Percentiles rank a stretch among this genome's conserved stretches.
Evolutionary conservation across 129 eudicot genomes (phyloP).

Genomic region (Arctium minus): DNA sequence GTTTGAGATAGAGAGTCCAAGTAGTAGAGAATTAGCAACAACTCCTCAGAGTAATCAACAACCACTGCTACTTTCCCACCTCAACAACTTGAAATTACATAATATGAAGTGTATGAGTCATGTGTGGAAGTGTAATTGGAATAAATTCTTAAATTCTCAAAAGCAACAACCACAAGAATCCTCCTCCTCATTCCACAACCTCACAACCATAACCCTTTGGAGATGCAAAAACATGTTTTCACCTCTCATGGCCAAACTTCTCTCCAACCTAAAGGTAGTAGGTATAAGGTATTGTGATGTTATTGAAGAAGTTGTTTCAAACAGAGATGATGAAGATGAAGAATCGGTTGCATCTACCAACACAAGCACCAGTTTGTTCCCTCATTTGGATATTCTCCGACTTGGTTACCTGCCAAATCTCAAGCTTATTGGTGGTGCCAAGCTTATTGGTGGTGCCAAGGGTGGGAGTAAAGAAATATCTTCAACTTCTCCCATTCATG

Average conservation of each 20-base stretch:
- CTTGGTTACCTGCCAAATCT: neutral
- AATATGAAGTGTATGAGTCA: neutral
- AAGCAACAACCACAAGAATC: neutral
- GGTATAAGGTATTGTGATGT: neutral
- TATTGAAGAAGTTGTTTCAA: slow-evolving; percentile 11
- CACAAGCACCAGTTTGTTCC: neutral
- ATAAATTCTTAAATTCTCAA: neutral
- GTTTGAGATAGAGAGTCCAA: too few relatives aligned
- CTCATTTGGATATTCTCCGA: neutral
- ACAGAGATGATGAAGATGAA: neutral
- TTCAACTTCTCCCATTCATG: neutral
- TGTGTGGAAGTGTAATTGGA: slow-evolving; percentile 10
- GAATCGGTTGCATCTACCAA: neutral
- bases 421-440: slow-evolving; percentile 3
- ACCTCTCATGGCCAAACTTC: neutral
- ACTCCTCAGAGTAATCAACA: neutral
- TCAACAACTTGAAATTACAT: neutral
- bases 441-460: neutral
- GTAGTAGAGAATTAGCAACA: too few relatives aligned
- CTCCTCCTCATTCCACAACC: neutral
- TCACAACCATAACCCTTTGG: neutral
- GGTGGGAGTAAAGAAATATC: neutral
- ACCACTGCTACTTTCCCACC: neutral
- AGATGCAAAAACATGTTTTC: neutral
- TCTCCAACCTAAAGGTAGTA: neutral